Evolutionary conservation across 2,329 filamentous ascomycete species (phyloP).

Genomic region (Colletotrichum paranaense): DNA sequence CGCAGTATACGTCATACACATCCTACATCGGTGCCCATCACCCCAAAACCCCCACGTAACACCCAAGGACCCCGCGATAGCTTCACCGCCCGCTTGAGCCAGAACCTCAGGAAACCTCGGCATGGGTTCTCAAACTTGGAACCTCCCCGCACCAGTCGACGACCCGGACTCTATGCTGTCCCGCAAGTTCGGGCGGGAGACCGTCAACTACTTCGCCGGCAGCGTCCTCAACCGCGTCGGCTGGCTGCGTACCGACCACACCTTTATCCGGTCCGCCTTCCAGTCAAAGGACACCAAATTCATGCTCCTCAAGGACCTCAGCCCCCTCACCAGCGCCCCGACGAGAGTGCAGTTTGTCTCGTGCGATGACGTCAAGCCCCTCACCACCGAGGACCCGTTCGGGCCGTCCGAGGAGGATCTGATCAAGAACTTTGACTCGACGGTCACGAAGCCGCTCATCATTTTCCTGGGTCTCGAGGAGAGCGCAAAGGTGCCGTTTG

Average conservation of each 20-base stretch:
- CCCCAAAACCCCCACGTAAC: background rate
- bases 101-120: slow-evolving; percentile 13
- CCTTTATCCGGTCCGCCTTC: slow-evolving; percentile 77
- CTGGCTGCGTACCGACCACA: slow-evolving; percentile 77
- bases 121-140: slow-evolving; percentile 45
- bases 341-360: slow-evolving; percentile 74
- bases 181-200: slow-evolving; percentile 81
- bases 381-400: slow-evolving; percentile 81
- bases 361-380: slow-evolving; percentile 73
- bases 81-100: slow-evolving; percentile 12
- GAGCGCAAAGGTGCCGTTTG: slow-evolving; percentile 57
- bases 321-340: slow-evolving; percentile 68
- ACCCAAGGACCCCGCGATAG: slow-evolving; percentile 24
- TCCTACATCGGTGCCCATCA: background rate
- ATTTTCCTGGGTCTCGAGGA: slow-evolving; percentile 91
- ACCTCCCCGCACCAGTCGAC: slow-evolving; percentile 54
- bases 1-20: background rate
- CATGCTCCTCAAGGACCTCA: slow-evolving; percentile 81
- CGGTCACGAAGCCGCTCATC: slow-evolving; percentile 73
- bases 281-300: slow-evolving; percentile 75
- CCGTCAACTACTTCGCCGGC: slow-evolving; percentile 87
- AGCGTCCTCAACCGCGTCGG: slow-evolving; percentile 82
- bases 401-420: slow-evolving; percentile 76
- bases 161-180: slow-evolving; percentile 75
- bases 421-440: slow-evolving; percentile 80